Conservation (phyloP, 257 asterid species). For the Asclepias syriaca region DNA sequence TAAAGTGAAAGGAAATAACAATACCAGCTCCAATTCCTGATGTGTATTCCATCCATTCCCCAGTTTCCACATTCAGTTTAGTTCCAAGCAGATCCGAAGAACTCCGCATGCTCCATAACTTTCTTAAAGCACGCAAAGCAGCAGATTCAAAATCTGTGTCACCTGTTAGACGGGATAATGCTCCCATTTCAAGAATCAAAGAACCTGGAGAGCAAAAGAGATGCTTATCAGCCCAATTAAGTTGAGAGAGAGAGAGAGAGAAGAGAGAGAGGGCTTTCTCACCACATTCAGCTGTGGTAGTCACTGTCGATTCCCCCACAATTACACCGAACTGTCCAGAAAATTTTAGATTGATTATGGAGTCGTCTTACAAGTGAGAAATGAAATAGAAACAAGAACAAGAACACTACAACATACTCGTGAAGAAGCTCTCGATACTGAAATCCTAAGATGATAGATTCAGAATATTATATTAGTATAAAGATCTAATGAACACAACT, state of each 20-base stretch:
- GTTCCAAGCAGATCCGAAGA: slow-evolving; percentile 90
- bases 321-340: slow-evolving; percentile 77
- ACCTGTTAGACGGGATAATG: slow-evolving; percentile 80
- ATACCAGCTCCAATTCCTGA: slow-evolving; percentile 98
- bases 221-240: slow-evolving; percentile 13
- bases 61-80: slow-evolving; percentile 81
- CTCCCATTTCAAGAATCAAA: slow-evolving; percentile 98
- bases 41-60: slow-evolving; percentile 82
- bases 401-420: not conserved
- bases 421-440: not conserved
- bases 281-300: slow-evolving; percentile 99
- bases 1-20: not conserved
- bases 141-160: slow-evolving; percentile 84
- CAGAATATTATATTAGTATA: slow-evolving; percentile 1
- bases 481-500: not conserved
- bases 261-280: slow-evolving; percentile 22
- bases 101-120: slow-evolving; percentile 97
- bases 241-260: slow-evolving; percentile 12
- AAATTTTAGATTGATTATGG: slow-evolving; percentile 29
- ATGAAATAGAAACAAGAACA: slow-evolving; percentile 4
- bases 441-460: not conserved
- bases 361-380: slow-evolving; percentile 19
- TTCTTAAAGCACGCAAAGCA: slow-evolving; percentile 87
- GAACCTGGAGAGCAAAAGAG: slow-evolving; percentile 53
- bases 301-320: slow-evolving; percentile 80